Conservation (phyloP, 2,329 filamentous ascomycete species). For the Chaetothyriales sp. region DNA sequence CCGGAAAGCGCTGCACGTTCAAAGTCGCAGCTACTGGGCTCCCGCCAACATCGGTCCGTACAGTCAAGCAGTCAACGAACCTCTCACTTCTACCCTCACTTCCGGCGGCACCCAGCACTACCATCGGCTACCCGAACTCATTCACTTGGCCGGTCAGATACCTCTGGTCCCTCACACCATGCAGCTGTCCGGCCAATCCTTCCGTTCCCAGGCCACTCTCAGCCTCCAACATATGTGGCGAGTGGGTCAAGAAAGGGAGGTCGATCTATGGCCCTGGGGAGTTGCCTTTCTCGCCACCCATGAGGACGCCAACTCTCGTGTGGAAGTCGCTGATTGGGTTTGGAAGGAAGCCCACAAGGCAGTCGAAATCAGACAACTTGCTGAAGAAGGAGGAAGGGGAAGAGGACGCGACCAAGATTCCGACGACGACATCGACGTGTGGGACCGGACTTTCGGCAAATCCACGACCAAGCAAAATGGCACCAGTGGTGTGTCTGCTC, state of each 20-base stretch:
- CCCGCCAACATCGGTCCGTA: conserved; percentile 96
- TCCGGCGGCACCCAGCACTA: too few species aligned
- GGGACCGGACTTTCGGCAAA: conserved; percentile 27
- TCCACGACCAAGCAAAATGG: background rate
- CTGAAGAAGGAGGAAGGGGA: conserved; percentile 6
- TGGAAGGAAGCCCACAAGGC: conserved; percentile 32
- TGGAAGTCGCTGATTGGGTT: conserved; percentile 26
- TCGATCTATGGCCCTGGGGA: conserved; percentile 61
- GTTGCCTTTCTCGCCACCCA: conserved; percentile 55
- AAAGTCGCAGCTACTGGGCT: conserved; percentile 91
- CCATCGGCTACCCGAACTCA: conserved; percentile 21
- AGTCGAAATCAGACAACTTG: conserved; percentile 2
- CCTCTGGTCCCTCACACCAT: conserved; percentile 72
- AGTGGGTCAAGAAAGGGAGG: conserved; percentile 57
- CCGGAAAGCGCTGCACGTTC: conserved; percentile 61
- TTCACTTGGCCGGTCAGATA: conserved; percentile 81
- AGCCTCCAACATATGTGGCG: conserved; percentile 83
- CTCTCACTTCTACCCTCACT: conserved; percentile 18
- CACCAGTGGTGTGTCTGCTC: background rate
- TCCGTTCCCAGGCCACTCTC: conserved; percentile 50
- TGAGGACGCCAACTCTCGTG: conserved; percentile 19
- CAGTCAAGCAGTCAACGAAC: conserved; percentile 65
- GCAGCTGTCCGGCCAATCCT: conserved; percentile 33
- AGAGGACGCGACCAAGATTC: conserved; percentile 34
- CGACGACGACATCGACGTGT: conserved; percentile 32